A percentile compares a stretch with the other conserved stretches of the same genome.
phyloP scores from a whole-genome alignment of 805 yeast genomes.

The Barnettozyma wickerhamii region DNA sequence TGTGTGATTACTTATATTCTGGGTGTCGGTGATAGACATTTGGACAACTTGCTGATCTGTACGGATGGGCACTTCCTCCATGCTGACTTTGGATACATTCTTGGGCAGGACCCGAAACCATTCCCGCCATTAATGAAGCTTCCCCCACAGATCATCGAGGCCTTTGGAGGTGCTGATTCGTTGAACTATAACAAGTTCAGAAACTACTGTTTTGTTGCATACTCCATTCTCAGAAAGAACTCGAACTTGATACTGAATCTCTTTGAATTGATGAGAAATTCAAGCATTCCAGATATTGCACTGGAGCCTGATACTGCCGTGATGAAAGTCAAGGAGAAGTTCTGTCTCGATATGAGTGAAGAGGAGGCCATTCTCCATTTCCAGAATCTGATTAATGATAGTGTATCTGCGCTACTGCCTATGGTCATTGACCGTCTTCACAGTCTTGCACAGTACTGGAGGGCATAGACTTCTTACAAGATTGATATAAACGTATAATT shows the following conservation, averaged over 20 bases:
- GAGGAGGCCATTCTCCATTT: slow-evolving; percentile 95
- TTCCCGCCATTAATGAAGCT: slow-evolving; percentile 98
- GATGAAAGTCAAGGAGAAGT: slow-evolving; percentile 89
- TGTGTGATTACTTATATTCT: slow-evolving; percentile 91
- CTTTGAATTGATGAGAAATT: slow-evolving; percentile 90
- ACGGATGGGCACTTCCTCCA: slow-evolving; percentile 92
- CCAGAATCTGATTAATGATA: slow-evolving; percentile 89
- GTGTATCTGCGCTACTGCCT: slow-evolving; percentile 90
- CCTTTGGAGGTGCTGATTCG: slow-evolving; percentile 92
- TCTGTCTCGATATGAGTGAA: slow-evolving; percentile 88
- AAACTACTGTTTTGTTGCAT: slow-evolving; percentile 92
- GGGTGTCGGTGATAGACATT: slow-evolving; percentile 97
- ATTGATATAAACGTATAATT: too few relatives aligned
- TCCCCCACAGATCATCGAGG: slow-evolving; percentile 95
- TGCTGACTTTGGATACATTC: slow-evolving; percentile 94
- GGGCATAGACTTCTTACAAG: slow-evolving; percentile 67
- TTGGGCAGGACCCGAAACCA: slow-evolving; percentile 97
- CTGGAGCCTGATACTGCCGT: slow-evolving; percentile 84
- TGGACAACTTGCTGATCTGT: slow-evolving; percentile 80
- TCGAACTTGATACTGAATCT: slow-evolving; percentile 86
- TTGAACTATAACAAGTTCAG: slow-evolving; percentile 83
- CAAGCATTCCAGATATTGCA: slow-evolving; percentile 86
- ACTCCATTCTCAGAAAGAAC: slow-evolving; percentile 83
- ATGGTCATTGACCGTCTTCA: slow-evolving; percentile 94
- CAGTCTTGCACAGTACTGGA: slow-evolving; percentile 96